Evolutionary conservation across 441 rosid species (phyloP).

Genomic region (Pelargonium fulgidum): DNA sequence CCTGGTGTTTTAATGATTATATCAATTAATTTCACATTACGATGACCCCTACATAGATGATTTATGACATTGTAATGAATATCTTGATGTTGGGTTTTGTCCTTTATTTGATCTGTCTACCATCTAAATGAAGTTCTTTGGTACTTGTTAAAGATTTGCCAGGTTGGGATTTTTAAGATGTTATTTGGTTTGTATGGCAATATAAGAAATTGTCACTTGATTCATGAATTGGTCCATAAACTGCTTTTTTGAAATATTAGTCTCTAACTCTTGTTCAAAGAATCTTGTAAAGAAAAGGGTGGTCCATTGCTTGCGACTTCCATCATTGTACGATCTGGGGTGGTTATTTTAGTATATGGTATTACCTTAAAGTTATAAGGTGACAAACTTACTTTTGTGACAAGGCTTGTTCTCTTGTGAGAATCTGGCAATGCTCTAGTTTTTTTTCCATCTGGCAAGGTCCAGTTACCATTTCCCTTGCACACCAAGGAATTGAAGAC

Average conservation of each 20-base stretch:
- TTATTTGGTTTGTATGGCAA: background rate
- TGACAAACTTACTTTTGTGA: too few species aligned
- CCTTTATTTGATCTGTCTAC: background rate
- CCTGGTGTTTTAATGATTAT: slow-evolving; percentile 2
- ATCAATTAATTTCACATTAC: background rate
- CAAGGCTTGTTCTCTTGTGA: background rate
- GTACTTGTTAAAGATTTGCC: background rate
- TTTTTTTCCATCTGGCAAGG: background rate
- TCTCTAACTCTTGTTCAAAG: background rate
- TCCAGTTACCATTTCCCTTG: background rate
- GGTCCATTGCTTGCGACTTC: too few species aligned
- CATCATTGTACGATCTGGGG: too few species aligned
- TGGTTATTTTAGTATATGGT: too few species aligned
- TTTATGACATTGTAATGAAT: background rate
- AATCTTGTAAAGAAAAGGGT: too few species aligned
- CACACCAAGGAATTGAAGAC: background rate
- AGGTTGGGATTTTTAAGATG: background rate
- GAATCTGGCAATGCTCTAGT: background rate
- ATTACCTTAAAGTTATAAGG: too few species aligned
- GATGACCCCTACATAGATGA: background rate
- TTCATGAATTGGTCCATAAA: background rate
- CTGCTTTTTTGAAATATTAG: background rate
- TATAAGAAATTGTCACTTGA: background rate
- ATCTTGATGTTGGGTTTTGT: slow-evolving; percentile 14
- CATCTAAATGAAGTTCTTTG: background rate